Conservation (phyloP, 2,329 filamentous ascomycete species). For the Pseudogymnoascus sp. region DNA sequence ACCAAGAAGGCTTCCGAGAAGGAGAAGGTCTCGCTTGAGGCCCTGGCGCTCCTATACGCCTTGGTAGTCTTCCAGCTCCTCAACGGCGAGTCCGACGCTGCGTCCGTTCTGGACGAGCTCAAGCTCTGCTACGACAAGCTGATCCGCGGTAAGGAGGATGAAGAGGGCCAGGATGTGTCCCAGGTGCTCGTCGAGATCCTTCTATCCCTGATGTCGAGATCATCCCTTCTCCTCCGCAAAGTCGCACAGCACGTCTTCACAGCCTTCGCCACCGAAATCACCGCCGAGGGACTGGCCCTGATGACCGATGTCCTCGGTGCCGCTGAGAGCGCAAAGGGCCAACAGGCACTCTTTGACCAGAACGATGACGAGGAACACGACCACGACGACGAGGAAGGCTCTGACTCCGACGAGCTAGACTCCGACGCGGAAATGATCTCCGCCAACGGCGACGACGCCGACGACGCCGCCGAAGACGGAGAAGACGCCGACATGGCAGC, state of each 20-base stretch:
- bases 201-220: conserved; percentile 80
- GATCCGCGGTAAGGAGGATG: conserved; percentile 39
- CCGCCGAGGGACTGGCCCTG: conserved; percentile 61
- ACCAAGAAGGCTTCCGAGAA: conserved; percentile 29
- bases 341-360: conserved; percentile 77
- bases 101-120: conserved; percentile 77
- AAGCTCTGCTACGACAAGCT: conserved; percentile 65
- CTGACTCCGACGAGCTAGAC: conserved; percentile 29
- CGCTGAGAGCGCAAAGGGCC: conserved; percentile 74
- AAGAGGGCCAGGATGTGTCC: conserved; percentile 49
- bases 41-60: conserved; percentile 73
- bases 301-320: conserved; percentile 63
- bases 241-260: conserved; percentile 84
- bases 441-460: conserved; percentile 37
- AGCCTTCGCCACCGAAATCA: conserved; percentile 70
- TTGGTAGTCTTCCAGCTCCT: conserved; percentile 84
- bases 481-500: conserved; percentile 36
- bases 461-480: conserved; percentile 34
- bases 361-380: conserved; percentile 52
- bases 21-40: conserved; percentile 38
- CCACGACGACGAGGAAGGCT: conserved; percentile 35
- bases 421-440: conserved; percentile 46
- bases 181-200: conserved; percentile 80
- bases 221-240: conserved; percentile 75
- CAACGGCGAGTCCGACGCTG: conserved; percentile 78